Evolutionary conservation across 352 stramenopile species (phyloP).

Genomic region (Globisporangium nagaii): DNA sequence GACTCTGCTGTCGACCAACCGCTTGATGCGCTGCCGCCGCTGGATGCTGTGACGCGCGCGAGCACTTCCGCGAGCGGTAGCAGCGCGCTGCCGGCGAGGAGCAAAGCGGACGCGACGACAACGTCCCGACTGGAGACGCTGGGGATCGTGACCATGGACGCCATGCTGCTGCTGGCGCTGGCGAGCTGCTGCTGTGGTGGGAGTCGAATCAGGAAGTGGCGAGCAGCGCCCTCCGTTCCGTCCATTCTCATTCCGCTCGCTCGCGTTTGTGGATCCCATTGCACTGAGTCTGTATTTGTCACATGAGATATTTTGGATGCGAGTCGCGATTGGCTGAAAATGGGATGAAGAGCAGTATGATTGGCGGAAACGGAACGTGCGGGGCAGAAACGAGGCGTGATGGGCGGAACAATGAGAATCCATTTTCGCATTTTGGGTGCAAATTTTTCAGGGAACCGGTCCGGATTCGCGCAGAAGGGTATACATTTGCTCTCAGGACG

Average conservation of each 20-base stretch:
- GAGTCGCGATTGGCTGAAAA: neutral
- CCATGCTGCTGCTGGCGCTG: neutral
- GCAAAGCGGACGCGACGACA: constrained; percentile 3
- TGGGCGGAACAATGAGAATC: neutral
- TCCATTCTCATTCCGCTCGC: too few relatives aligned
- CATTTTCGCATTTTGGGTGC: neutral
- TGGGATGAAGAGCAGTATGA: neutral
- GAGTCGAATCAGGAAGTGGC: neutral
- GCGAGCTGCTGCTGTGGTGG: neutral
- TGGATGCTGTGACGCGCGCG: too few relatives aligned
- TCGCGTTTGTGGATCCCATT: too few relatives aligned
- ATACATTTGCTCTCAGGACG: too few relatives aligned
- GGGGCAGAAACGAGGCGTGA: neutral
- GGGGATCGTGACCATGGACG: neutral
- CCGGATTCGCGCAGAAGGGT: too few relatives aligned
- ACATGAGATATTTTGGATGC: constrained; percentile 1
- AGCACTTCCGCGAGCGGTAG: constrained; percentile 27
- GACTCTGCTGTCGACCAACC: neutral
- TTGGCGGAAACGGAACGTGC: neutral
- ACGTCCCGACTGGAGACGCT: constrained; percentile 3
- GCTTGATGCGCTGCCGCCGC: constrained; percentile 3
- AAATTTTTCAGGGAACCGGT: neutral
- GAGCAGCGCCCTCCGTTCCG: neutral
- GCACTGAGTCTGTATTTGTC: neutral
- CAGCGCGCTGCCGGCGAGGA: constrained; percentile 19